Conservation (phyloP, 352 stramenopile species). For the Pythium sp. region DNA sequence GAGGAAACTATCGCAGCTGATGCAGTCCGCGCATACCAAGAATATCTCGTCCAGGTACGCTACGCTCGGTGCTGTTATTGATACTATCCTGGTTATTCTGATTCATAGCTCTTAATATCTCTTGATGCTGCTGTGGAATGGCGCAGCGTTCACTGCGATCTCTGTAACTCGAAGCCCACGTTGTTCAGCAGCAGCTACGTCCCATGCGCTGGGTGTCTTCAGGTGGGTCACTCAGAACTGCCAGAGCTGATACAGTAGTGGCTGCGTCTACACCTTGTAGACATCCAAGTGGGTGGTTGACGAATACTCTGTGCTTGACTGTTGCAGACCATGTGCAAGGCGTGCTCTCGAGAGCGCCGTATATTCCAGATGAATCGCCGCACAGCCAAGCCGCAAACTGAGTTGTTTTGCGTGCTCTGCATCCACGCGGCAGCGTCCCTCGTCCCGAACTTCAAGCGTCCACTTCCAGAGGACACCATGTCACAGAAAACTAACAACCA, state of each 20-base stretch:
- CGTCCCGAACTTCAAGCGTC: neutral
- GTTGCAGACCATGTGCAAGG: neutral
- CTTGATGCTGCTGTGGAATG: neutral
- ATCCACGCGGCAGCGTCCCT: neutral
- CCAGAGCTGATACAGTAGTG: too few relatives aligned
- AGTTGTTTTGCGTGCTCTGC: constrained; percentile 1
- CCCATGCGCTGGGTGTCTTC: neutral
- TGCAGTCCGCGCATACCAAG: neutral
- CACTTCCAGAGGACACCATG: neutral
- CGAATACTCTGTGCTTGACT: neutral
- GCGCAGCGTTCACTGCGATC: neutral
- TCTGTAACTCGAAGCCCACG: neutral
- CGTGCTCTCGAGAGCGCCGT: neutral
- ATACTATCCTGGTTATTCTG: neutral
- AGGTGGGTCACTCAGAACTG: neutral
- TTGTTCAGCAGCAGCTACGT: neutral
- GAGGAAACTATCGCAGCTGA: neutral
- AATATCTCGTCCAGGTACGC: constrained; percentile 21
- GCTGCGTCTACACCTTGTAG: neutral
- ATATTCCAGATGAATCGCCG: constrained; percentile 4
- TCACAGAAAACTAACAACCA: neutral
- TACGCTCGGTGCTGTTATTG: neutral
- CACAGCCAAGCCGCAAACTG: constrained; percentile 3
- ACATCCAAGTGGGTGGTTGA: constrained; percentile 13
- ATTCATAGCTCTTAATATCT: neutral